Evolutionary conservation across 495 filamentous ascomycete genomes (phyloP).

Genomic region (Penicillium subrubescens): DNA sequence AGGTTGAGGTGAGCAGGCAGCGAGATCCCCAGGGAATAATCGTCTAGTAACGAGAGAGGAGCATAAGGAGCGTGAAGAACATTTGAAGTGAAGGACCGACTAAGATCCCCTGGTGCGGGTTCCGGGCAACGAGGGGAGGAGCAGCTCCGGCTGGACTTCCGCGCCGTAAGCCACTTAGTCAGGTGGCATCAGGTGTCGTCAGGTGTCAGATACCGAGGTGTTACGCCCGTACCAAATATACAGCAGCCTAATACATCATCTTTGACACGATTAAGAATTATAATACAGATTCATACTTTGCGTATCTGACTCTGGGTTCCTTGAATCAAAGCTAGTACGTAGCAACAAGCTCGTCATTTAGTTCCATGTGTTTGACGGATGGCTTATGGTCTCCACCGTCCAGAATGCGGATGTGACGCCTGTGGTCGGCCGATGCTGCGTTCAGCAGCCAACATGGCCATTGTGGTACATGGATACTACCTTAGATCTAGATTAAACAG

Average conservation of each 20-base stretch:
- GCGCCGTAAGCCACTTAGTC: constrained; percentile 11
- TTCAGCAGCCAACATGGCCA: constrained; percentile 9
- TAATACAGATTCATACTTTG: neutral
- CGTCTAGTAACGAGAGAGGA: neutral
- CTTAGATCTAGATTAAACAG: neutral
- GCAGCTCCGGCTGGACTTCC: neutral
- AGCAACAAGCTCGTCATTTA: neutral
- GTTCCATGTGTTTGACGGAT: neutral
- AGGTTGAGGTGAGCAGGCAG: neutral
- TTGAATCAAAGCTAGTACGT: neutral
- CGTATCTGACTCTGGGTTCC: neutral
- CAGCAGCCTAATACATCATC: neutral
- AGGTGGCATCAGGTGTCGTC: constrained; percentile 1
- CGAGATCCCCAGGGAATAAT: neutral
- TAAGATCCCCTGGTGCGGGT: constrained; percentile 4
- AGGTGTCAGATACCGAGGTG: neutral
- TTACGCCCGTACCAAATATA: neutral
- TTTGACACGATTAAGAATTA: neutral
- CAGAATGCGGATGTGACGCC: constrained; percentile 27
- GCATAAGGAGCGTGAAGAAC: constrained; percentile 4
- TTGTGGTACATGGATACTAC: neutral
- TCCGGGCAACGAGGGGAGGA: constrained; percentile 6
- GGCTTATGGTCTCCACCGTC: constrained; percentile 13
- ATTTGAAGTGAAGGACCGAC: neutral
- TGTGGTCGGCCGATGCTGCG: constrained; percentile 10